phyloP scores from a whole-genome alignment of 2,329 filamentous ascomycete genomes.

The Lecanicillium sp. region DNA sequence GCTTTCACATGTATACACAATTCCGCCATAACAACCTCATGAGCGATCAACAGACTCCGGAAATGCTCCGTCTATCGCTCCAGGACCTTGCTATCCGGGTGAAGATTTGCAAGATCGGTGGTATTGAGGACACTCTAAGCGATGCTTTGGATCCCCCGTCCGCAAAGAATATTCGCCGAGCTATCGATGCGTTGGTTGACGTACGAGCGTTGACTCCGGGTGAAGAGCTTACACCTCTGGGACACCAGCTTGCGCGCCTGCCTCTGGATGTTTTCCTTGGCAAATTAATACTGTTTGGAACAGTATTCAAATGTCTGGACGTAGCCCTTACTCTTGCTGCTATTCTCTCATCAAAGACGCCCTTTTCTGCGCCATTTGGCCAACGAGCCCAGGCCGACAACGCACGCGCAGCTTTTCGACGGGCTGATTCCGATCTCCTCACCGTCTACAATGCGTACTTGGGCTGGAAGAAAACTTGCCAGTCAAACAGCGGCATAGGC shows the following conservation, averaged over 20 bases:
- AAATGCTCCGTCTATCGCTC: conserved; percentile 88
- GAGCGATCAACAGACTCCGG: conserved; percentile 88
- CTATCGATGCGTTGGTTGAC: conserved; percentile 88
- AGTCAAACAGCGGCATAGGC: conserved; percentile 51
- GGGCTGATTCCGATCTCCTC: conserved; percentile 83
- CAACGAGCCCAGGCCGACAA: conserved; percentile 76
- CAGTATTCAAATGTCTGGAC: conserved; percentile 85
- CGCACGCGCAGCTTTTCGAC: conserved; percentile 70
- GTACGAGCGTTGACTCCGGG: conserved; percentile 76
- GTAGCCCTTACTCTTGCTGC: conserved; percentile 88
- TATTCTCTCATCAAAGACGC: conserved; percentile 89
- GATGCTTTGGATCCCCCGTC: conserved; percentile 87
- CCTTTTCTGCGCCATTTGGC: conserved; percentile 82
- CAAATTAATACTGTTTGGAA: conserved; percentile 82
- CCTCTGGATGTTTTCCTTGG: conserved; percentile 92
- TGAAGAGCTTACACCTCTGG: conserved; percentile 83
- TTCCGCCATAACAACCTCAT: conserved; percentile 79
- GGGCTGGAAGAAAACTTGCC: conserved; percentile 79
- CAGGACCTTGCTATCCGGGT: conserved; percentile 94
- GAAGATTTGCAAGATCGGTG: conserved; percentile 93
- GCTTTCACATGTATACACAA: conserved; percentile 93
- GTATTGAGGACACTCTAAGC: conserved; percentile 82
- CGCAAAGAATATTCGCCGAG: conserved; percentile 84
- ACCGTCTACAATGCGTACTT: conserved; percentile 92
- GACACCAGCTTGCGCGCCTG: conserved; percentile 77